Evolutionary conservation across 495 filamentous ascomycete genomes (phyloP), one percentile per base, ranked within the genome.

Genomic region (Aspergillus asperescens): DNA sequence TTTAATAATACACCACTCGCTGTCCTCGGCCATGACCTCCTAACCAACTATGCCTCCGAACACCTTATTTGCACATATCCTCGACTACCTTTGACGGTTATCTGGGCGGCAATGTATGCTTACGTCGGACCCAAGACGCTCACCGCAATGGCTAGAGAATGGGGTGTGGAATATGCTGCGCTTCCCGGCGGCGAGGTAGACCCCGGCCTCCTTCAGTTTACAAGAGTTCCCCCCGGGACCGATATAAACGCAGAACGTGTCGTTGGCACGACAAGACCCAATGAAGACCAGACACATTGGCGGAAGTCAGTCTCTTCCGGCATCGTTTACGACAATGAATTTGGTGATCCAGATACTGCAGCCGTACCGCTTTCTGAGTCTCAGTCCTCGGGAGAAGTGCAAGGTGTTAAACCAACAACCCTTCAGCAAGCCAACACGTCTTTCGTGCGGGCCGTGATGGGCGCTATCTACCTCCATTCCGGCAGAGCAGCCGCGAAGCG

Each of bases 171-270:
- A 60, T 60, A 72, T 31, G 93, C 88, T 13, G 86, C 87, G 7
- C 82, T 79, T 28, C 92, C 93, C 1, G 91, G 90, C 18, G 84
- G 80, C 39, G 89, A 97, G 69, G 92, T 97, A 48, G 91, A 98
- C 67, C 87, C 92, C 1, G 94, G 93, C 8, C 72, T 91, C n/a
- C 77, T 98, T 34, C 94, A 97, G 65, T 93, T 88, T 70, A 76
- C 73, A 46, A 68, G 80, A 39, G 43, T 85, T 29, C 67, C 73
- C 27, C 79, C 86, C 1, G 86, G 86, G 12, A 71, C 78, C 23
- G 67, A 77, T 29, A 24, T 70, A n/a, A 31, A 54, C 5, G 50
- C 55, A 6, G 52, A 58, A 22, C 27, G 49, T 2, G 29, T 60
- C 16, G 40, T 24, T 7, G 54, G 55, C 1, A 66, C 68, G 25